Base-by-base conservation (phyloP, 2,329 filamentous ascomycete genomes). In the Neonectria neomacrospora region DNA sequence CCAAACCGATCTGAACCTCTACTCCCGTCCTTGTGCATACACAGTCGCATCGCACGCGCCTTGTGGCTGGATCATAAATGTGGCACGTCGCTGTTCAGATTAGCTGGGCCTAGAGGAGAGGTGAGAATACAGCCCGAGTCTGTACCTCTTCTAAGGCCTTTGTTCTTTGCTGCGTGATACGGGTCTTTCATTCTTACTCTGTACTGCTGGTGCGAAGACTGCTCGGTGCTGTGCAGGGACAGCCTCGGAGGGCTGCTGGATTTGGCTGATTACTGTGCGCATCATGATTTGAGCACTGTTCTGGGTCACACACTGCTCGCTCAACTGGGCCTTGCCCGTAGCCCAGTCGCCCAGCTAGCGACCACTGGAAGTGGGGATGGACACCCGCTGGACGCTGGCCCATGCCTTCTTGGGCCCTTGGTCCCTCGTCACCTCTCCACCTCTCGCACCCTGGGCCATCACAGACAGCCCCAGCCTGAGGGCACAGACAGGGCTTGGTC, bases 1-100 rank as follows among this genome's bases (percentile, higher is more conserved):
- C 60, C 23, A 26, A n/a, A 23, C 37, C 52, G 45, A 61, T 57
- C 52, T 34, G 57, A 51, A 58, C 50, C n/a, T 32, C 26, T 5
- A 9, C 47, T 53, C 20, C 18, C 26, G n/a, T 20, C 48, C 48
- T 18, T 53, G 50, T 53, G 50, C 8, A 26, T 6, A 6, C 23
- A 26, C 23, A 26, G 23, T 16, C 4, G 22, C 28, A 22, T 22
- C 28, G 47, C 47, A 50, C 47, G 47, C 28, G 16, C 47, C 47
- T 50, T 50, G 47, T 34, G 47, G 47, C 47, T 50, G 28, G 47
- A 50, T 41, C 37, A 41, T 20, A 10, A 41, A 41, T 53, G 50
- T 26, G 37, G 47, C 47, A 30, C 47, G 47, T 50, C 47, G 32
- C 47, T 50, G 23, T 2, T 26, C 23, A 20, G 30, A 6, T 30